Evolutionary conservation across 495 filamentous ascomycete genomes (phyloP).

Genomic region (Aspergillus hancockii): DNA sequence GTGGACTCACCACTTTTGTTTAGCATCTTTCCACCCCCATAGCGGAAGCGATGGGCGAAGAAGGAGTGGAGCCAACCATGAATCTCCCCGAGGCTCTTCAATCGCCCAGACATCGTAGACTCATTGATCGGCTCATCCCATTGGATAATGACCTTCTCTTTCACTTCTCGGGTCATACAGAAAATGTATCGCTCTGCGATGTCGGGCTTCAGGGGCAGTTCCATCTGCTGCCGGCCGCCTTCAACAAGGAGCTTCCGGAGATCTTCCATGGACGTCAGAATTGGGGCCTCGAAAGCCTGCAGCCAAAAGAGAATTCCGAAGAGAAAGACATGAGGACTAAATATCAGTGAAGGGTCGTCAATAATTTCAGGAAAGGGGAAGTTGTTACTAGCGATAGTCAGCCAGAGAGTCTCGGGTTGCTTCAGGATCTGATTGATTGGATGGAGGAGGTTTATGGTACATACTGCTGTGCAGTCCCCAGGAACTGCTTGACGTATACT

Average conservation of each 20-base stretch:
- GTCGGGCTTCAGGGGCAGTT: constrained; percentile 22
- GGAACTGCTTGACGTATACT: constrained; percentile 22
- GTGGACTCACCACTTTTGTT: constrained; percentile 4
- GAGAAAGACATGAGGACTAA: constrained; percentile 28
- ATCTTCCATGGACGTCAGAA: constrained; percentile 23
- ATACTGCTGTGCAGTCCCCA: constrained; percentile 24
- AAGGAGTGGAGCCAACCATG: constrained; percentile 23
- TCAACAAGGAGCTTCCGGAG: constrained; percentile 19
- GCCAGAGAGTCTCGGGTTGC: neutral
- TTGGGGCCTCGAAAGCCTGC: constrained; percentile 23
- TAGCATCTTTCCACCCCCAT: constrained; percentile 13
- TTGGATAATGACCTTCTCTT: constrained; percentile 14
- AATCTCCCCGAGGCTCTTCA: constrained; percentile 29
- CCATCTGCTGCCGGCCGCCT: constrained; percentile 23
- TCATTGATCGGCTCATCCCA: constrained; percentile 21
- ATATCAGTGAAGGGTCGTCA: constrained; percentile 26
- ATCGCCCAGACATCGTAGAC: constrained; percentile 18
- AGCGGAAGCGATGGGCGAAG: constrained; percentile 24
- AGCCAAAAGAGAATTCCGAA: constrained; percentile 25
- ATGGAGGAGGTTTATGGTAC: too few species aligned
- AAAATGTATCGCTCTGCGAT: constrained; percentile 26
- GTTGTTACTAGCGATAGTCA: constrained; percentile 17
- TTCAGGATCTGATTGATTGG: too few species aligned
- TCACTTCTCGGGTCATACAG: constrained; percentile 18
- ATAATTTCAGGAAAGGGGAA: constrained; percentile 31